Conservation (phyloP, 2,329 filamentous ascomycete species). For the Sclerotinia borealis region DNA sequence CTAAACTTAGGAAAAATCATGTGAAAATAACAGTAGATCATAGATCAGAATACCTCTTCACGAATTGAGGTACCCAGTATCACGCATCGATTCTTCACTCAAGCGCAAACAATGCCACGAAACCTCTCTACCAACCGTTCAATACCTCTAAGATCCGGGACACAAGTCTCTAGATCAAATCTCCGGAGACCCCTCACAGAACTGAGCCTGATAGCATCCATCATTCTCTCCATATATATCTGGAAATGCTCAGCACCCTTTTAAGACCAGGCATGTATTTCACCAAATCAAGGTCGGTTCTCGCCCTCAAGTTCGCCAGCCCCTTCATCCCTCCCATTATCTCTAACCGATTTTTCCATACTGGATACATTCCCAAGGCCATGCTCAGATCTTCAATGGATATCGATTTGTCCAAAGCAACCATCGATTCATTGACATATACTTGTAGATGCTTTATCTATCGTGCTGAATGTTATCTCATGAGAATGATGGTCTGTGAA, state of each 20-base stretch:
- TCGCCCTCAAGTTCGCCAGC: background rate
- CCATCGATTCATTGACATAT: background rate
- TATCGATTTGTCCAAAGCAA: background rate
- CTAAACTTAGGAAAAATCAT: too few species aligned
- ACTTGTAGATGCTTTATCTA: slow-evolving; percentile 2
- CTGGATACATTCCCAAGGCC: background rate
- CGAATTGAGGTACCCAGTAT: background rate
- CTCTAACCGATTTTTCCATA: background rate
- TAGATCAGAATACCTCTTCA: too few species aligned
- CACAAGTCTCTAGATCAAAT: background rate
- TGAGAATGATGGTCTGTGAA: background rate
- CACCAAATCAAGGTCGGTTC: background rate
- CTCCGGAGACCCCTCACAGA: background rate
- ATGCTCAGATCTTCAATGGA: background rate
- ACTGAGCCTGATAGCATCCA: background rate
- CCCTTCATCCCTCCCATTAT: background rate
- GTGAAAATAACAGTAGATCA: too few species aligned
- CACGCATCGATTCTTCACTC: background rate
- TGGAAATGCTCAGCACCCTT: background rate
- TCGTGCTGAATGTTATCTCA: background rate
- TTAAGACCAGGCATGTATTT: fast-evolving
- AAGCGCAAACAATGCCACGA: background rate
- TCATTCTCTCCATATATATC: background rate
- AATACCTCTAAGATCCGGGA: background rate
- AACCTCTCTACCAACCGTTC: background rate